Evolutionary conservation across 352 stramenopile genomes (phyloP).

Genomic region (Blastocystis sp.): DNA sequence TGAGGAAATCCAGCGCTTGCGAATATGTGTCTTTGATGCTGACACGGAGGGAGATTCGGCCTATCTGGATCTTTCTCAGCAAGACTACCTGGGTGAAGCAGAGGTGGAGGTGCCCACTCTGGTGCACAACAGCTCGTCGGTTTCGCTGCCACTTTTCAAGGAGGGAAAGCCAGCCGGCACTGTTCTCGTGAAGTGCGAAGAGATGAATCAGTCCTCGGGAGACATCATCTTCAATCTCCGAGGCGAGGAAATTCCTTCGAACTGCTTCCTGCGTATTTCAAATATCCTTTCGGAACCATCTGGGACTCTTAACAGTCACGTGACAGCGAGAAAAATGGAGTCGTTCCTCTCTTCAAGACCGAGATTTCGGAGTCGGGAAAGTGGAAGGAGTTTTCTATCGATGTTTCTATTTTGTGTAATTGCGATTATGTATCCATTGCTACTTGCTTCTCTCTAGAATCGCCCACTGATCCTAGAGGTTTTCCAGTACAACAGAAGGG

Average conservation of each 20-base stretch:
- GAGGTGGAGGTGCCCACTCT: constrained; percentile 72
- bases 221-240: constrained; percentile 69
- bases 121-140: constrained; percentile 67
- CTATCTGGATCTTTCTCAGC: constrained; percentile 68
- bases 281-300: constrained; percentile 72
- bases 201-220: constrained; percentile 69
- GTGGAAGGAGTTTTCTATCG: constrained; percentile 70
- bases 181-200: constrained; percentile 71
- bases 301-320: constrained; percentile 71
- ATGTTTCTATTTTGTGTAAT: constrained; percentile 74
- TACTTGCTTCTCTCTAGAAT: constrained; percentile 15
- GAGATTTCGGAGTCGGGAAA: constrained; percentile 74
- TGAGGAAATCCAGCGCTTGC: constrained; percentile 74
- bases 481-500: constrained; percentile 74
- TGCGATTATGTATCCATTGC: constrained; percentile 67
- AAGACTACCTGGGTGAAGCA: constrained; percentile 72
- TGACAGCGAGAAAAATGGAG: constrained; percentile 69
- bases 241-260: constrained; percentile 58
- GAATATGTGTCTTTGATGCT: constrained; percentile 78
- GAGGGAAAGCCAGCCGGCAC: constrained; percentile 67
- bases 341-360: constrained; percentile 71
- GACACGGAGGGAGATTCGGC: constrained; percentile 72
- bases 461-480: constrained; percentile 74
- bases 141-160: constrained; percentile 44
- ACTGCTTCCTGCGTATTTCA: constrained; percentile 44